Base-by-base conservation (phyloP, 768 basidiomycete species). In the Boletus rufocinnamomeus region DNA sequence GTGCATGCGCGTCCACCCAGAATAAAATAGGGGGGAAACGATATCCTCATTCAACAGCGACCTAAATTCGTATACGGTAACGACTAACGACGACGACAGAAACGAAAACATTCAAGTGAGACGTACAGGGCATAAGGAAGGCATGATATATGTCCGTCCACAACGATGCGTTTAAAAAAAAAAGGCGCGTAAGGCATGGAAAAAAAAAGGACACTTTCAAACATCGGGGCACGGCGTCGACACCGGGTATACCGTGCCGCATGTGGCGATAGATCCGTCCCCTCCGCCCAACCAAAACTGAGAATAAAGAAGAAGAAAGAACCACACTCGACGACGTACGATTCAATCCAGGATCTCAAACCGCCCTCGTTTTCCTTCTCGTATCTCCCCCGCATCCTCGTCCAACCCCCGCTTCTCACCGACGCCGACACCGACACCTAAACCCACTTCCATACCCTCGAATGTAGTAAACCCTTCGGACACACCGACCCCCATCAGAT, bases 291-390 rank as follows among this genome's bases (percentile, higher is more conserved):
- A 48, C 14, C 28, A 21, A 41, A 43, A 37, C 7, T 0, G n/a
- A 32, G 11, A 47, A 6, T 37, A 37, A 38, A 23, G n/a, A 25
- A 25, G 14, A 21, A 37, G 4, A 28, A 30, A 10, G 28, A 48
- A 48, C 17, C 2, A 35, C 21, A 40, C 5, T 5, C 46, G 27
- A 35, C 46, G 27, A 35, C 54, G 50, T 16, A 46, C 40, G 19
- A 43, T 43, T 79, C 69, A 87, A 65, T 86, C 85, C 53, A 87
- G 63, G 27, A 84, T 72, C 63, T 86, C 85, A 56, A 87, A 87
- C 57, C 86, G 75, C 59, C 84, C 82, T 56, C 83, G 76, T 71
- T 87, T 87, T 25, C 75, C 78, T 14, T 79, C 76, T 50, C 83
- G 73, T 23, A 70, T 69, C 46, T 56, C 64, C 14, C 74, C 78